Evolutionary conservation across 352 stramenopile genomes (phyloP), one percentile per base, ranked within the genome.

Genomic region (Phytopythium kandeliae): DNA sequence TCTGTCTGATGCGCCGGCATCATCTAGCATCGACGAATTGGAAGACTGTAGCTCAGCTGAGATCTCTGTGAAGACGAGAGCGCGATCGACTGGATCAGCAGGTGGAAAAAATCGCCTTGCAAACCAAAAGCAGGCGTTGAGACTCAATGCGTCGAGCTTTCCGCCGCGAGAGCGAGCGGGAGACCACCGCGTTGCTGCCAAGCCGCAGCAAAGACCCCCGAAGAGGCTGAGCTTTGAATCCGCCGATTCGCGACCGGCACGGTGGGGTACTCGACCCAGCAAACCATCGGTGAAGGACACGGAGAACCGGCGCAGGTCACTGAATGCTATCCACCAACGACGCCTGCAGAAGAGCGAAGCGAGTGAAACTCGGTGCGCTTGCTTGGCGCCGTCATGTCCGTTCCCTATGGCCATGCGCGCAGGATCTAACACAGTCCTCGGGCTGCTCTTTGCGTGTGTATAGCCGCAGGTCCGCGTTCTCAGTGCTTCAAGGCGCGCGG

Each of bases 191-290:
- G 38, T 45, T 19, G 30, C 11, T 10, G 33, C 22, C 28, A 38
- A 37, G 15, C 31, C 42, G 22, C 10, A 59, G 31, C 16, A 46
- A 13, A 28, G 16, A 41, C 15, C 31, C 21, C 43, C 50, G 19
- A 63, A 63, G 62, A 49, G 67, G 2, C 43, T 77, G 47, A 69
- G 57, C 2, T 72, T 83, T 30, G 78, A 89, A 30, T 43, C 71
- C 6, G 74, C 74, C 7, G 60, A 67, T 38, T 78, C 73, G 1
- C 68, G 78, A 3, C 78, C 78, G 2, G 58, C 62, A 4, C 59
- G 78, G 19, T 89, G 78, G 78, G 67, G 54, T 1, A 10, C 33
- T 1, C 25, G 44, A 37, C 51, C 56, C 7, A 51, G 22, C 19
- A 63, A 69, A 33, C 43, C 62, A 30, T 61, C 57, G 33, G 37